Conservation (phyloP, 2,329 filamentous ascomycete species). For the Conoideocrella luteorostrata region DNA sequence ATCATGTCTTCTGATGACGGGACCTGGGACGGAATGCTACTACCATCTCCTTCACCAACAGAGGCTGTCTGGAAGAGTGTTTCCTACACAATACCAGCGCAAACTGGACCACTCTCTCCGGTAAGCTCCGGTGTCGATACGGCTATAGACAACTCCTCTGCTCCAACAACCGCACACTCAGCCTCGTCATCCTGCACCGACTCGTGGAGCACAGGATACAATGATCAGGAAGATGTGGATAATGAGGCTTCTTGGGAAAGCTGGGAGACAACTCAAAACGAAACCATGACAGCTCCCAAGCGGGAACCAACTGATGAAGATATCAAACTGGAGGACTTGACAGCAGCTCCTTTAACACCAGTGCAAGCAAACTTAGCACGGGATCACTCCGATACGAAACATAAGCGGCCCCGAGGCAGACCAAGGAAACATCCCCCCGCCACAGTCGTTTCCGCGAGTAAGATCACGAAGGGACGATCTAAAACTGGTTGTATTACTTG, state of each 20-base stretch:
- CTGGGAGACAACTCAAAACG: conserved; percentile 43
- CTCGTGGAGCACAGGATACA: conserved; percentile 37
- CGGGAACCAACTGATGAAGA: conserved; percentile 52
- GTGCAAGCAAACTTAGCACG: conserved; percentile 14
- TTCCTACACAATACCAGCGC: conserved; percentile 23
- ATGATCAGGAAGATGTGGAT: conserved; percentile 31
- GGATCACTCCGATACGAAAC: conserved; percentile 30
- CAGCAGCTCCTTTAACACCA: conserved; percentile 30
- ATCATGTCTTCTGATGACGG: conserved; percentile 39
- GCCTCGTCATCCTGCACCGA: conserved; percentile 40
- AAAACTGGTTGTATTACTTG: conserved; percentile 66
- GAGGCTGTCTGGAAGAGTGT: conserved; percentile 23
- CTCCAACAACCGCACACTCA: conserved; percentile 38
- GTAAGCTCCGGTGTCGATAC: conserved; percentile 45
- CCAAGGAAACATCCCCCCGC: conserved; percentile 74
- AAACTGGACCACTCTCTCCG: conserved; percentile 46
- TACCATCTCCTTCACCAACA: conserved; percentile 27
- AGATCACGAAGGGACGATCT: conserved; percentile 69
- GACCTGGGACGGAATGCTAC: conserved; percentile 18
- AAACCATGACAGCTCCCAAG: conserved; percentile 45
- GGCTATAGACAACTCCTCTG: conserved; percentile 29
- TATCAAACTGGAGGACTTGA: conserved; percentile 46
- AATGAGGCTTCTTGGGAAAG: conserved; percentile 42
- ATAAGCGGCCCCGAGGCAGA: conserved; percentile 66
- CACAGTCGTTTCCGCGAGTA: conserved; percentile 51